A percentile compares a stretch with the other conserved stretches of the same genome.
phyloP scores from a whole-genome alignment of 1,139 yeast genomes.

The Protomyces arabidopsidicola region DNA sequence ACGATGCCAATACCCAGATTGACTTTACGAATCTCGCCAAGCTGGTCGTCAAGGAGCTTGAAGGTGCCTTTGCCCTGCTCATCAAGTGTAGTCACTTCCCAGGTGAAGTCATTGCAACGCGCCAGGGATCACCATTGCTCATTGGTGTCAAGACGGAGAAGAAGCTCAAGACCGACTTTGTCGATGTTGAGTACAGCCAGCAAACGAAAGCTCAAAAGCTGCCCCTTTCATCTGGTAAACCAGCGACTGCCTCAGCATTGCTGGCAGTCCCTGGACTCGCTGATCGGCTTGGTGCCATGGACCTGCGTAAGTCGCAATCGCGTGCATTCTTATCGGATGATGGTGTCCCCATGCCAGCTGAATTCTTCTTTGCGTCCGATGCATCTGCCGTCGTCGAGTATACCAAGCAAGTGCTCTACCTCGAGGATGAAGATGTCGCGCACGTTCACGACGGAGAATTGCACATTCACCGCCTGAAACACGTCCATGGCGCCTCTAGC shows the following conservation, averaged over 20 bases:
- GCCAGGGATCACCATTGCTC: conserved; percentile 95
- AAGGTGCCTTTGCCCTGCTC: conserved; percentile 95
- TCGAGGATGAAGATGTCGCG: conserved; percentile 98
- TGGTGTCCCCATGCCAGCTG: conserved; percentile 89
- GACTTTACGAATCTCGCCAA: conserved; percentile 92
- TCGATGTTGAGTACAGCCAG: conserved; percentile 81
- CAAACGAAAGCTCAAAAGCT: conserved; percentile 33
- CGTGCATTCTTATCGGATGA: conserved; percentile 90
- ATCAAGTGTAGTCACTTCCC: conserved; percentile 91
- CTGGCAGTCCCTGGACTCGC: conserved; percentile 22
- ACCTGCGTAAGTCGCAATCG: conserved; percentile 59
- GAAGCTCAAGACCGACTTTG: conserved; percentile 94
- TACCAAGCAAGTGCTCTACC: conserved; percentile 90
- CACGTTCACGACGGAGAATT: conserved; percentile 97
- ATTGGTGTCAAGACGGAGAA: conserved; percentile 96
- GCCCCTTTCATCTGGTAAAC: conserved; percentile 23
- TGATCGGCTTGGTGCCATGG: conserved; percentile 17
- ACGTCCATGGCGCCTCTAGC: conserved; percentile 83
- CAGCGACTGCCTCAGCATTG: conserved; percentile 17
- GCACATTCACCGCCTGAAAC: conserved; percentile 94
- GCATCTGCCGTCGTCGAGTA: conserved; percentile 97
- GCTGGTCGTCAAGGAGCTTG: conserved; percentile 85
- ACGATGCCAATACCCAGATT: conserved; percentile 66
- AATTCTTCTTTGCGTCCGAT: conserved; percentile 93
- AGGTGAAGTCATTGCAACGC: conserved; percentile 91